A percentile compares a stretch with the other conserved stretches of the same genome.
Evolutionary conservation across 208 protist species (phyloP).

Genomic region (Wallacemonas sp.): DNA sequence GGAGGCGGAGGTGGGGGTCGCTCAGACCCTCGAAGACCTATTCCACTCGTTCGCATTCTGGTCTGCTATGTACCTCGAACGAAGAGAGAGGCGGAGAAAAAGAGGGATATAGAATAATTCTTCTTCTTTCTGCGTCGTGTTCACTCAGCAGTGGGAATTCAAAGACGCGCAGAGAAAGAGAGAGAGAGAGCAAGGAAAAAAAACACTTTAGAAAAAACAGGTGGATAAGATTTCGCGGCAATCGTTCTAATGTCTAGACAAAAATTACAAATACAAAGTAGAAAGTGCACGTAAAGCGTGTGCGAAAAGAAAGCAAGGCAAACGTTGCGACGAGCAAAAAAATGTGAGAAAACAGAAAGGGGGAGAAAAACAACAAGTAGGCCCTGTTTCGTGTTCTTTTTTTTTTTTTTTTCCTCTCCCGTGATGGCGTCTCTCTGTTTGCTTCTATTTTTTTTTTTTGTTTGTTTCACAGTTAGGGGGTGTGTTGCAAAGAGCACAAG

Average conservation of each 20-base stretch:
- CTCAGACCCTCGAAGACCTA: too few relatives aligned
- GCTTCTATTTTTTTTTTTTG: constrained; percentile 14
- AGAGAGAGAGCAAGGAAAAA: constrained; percentile 9
- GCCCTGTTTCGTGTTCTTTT: neutral
- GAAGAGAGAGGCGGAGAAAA: constrained; percentile 5
- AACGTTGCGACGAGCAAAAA: neutral
- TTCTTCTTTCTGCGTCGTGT: too few relatives aligned
- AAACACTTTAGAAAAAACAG: neutral
- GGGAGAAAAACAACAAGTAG: neutral
- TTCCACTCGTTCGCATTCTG: too few relatives aligned
- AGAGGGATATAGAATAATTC: constrained; percentile 4
- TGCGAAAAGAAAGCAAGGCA: too few relatives aligned
- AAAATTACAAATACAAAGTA: too few relatives aligned
- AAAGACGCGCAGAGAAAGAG: neutral
- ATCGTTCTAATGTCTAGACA: neutral
- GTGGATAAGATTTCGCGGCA: neutral
- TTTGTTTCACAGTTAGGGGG: too few relatives aligned
- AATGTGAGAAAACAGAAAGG: neutral
- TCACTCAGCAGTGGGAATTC: too few relatives aligned
- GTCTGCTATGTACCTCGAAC: neutral
- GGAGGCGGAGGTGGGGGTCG: too few relatives aligned
- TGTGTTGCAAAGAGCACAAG: too few relatives aligned
- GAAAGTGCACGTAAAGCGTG: too few relatives aligned
- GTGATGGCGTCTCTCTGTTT: neutral
- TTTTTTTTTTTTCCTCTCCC: neutral